A percentile compares a stretch with the other conserved stretches of the same genome.
phyloP scores from a whole-genome alignment of 192 early-diverging fungal genomes.

The Mortierella antarctica region DNA sequence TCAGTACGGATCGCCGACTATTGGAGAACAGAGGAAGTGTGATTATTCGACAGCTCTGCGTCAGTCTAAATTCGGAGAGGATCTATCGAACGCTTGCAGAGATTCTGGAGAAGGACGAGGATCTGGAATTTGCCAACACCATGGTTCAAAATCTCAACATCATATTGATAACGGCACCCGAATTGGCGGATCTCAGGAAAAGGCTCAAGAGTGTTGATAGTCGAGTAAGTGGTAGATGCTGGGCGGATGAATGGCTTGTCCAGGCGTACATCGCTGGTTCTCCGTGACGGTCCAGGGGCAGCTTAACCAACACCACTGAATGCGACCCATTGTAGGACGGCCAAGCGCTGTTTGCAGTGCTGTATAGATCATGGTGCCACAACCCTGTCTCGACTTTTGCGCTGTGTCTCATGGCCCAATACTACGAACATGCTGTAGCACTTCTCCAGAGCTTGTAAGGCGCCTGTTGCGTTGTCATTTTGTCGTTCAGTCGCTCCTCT shows the following conservation, averaged over 20 bases:
- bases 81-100: slow-evolving; percentile 91
- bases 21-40: slow-evolving; percentile 91
- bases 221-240: slow-evolving; percentile 39
- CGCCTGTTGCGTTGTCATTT: neutral
- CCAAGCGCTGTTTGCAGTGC: slow-evolving; percentile 81
- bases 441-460: slow-evolving; percentile 84
- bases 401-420: slow-evolving; percentile 95
- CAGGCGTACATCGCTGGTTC: too few relatives aligned
- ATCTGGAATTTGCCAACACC: slow-evolving; percentile 93
- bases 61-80: slow-evolving; percentile 89
- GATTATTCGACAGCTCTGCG: slow-evolving; percentile 94
- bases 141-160: slow-evolving; percentile 99
- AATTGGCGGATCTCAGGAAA: slow-evolving; percentile 83
- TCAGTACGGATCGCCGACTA: slow-evolving; percentile 88
- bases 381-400: slow-evolving; percentile 95
- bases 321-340: slow-evolving; percentile 64
- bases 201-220: slow-evolving; percentile 83
- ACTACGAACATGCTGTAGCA: slow-evolving; percentile 90
- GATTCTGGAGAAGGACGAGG: slow-evolving; percentile 88
- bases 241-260: too few relatives aligned
- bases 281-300: too few relatives aligned
- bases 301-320: too few relatives aligned
- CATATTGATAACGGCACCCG: slow-evolving; percentile 95
- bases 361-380: slow-evolving; percentile 97
- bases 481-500: neutral